Evolutionary conservation across 768 basidiomycete genomes (phyloP).

Genomic region (Tylopilus sp.): DNA sequence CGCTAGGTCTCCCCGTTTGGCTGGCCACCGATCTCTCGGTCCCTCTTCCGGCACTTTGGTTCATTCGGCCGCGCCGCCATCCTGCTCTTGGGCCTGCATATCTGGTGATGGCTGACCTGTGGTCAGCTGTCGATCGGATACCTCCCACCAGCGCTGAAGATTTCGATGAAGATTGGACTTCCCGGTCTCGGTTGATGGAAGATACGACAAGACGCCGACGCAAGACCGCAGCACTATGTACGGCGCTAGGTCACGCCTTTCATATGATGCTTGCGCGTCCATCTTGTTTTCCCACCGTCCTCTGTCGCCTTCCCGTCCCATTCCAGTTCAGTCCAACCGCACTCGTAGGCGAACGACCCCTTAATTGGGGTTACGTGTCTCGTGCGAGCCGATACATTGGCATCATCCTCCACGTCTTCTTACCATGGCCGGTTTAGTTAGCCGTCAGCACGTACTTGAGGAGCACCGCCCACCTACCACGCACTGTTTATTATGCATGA

Average conservation of each 20-base stretch:
- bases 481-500: slow-evolving; percentile 45
- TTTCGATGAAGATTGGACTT: slow-evolving; percentile 49
- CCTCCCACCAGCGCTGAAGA: slow-evolving; percentile 27
- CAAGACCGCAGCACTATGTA: slow-evolving; percentile 64
- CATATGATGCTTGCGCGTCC: slow-evolving; percentile 44
- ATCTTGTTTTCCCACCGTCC: slow-evolving; percentile 42
- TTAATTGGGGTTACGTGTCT: slow-evolving; percentile 79
- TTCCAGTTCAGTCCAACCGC: slow-evolving; percentile 48
- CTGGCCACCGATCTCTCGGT: slow-evolving; percentile 15
- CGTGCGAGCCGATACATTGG: slow-evolving; percentile 76
- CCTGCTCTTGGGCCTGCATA: slow-evolving; percentile 30
- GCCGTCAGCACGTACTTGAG: slow-evolving; percentile 22
- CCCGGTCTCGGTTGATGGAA: slow-evolving; percentile 50
- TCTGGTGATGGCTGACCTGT: slow-evolving; percentile 37
- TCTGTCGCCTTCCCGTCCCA: slow-evolving; percentile 43
- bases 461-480: slow-evolving; percentile 25
- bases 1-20: slow-evolving; percentile 19
- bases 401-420: slow-evolving; percentile 35
- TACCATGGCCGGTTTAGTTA: slow-evolving; percentile 24
- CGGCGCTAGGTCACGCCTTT: slow-evolving; percentile 50
- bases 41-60: slow-evolving; percentile 16
- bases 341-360: slow-evolving; percentile 76
- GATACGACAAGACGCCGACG: slow-evolving; percentile 57
- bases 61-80: slow-evolving; percentile 58
- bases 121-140: slow-evolving; percentile 32